Conservation (phyloP, 2,329 filamentous ascomycete species). For the Colletotrichum cereale region DNA sequence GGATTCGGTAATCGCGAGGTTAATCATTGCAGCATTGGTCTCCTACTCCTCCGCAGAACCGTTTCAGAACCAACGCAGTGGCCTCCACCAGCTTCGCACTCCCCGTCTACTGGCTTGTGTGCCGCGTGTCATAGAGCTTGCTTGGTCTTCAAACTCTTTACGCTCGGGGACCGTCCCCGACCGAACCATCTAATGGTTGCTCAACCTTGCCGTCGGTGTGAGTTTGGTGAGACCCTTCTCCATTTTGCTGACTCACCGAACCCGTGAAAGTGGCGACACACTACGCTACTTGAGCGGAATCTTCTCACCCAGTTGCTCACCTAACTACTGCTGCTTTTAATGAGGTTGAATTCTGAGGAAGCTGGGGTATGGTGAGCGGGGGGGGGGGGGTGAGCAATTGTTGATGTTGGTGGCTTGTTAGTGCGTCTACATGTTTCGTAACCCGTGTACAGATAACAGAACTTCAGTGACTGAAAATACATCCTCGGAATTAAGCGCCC, state of each 20-base stretch:
- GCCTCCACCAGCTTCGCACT: slow-evolving; percentile 8
- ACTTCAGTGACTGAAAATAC: no score
- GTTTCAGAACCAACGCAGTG: slow-evolving; percentile 38
- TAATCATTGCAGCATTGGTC: slow-evolving; percentile 34
- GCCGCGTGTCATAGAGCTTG: slow-evolving; percentile 25
- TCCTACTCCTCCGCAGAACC: slow-evolving; percentile 20
- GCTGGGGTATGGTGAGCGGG: no score
- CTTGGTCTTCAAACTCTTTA: background rate
- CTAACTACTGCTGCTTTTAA: no score
- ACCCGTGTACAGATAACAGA: no score
- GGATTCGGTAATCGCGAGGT: slow-evolving; percentile 24
- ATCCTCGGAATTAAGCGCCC: no score
- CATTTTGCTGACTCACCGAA: slow-evolving; percentile 8
- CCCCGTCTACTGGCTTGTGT: slow-evolving; percentile 13
- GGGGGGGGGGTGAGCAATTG: no score
- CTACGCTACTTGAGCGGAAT: no score
- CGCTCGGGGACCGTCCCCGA: slow-evolving; percentile 29
- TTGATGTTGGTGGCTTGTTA: no score
- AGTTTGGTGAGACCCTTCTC: no score
- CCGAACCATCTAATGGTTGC: background rate
- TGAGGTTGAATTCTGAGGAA: no score
- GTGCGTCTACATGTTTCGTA: no score
- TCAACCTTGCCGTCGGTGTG: slow-evolving; percentile 9
- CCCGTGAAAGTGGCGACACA: background rate
- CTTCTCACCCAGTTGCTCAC: no score